Conservation (phyloP, 1,139 yeast species). For the Blastobotrys arbuscula region DNA sequence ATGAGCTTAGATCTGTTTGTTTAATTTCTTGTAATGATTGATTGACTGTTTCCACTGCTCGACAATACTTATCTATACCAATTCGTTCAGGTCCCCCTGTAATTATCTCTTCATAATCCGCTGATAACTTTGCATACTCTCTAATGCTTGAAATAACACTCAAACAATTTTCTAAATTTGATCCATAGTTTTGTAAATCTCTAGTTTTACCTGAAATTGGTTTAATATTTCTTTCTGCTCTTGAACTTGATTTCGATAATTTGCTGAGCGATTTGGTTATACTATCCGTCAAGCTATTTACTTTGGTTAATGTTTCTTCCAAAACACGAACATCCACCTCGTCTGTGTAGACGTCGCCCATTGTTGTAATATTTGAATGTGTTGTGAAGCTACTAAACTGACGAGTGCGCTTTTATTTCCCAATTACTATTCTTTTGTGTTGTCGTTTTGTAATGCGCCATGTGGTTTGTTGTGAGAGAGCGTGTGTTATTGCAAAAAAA, state of each 20-base stretch:
- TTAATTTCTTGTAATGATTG: conserved; percentile 26
- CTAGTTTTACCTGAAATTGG: conserved; percentile 69
- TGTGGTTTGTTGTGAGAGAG: no score
- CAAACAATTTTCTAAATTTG: conserved; percentile 52
- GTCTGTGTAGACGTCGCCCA: conserved; percentile 49
- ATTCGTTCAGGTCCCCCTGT: conserved; percentile 23
- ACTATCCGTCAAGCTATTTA: conserved; percentile 51
- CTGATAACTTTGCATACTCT: conserved; percentile 50
- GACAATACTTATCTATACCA: conserved; percentile 24
- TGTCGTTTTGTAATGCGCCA: no score
- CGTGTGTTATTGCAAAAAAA: no score
- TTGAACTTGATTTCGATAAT: conserved; percentile 53
- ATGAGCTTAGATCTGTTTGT: conserved; percentile 24
- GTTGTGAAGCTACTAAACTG: no score
- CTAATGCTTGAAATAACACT: conserved; percentile 58
- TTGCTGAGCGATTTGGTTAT: conserved; percentile 52
- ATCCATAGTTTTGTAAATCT: conserved; percentile 48
- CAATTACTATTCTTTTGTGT: no score
- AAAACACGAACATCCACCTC: conserved; percentile 83
- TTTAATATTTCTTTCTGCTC: conserved; percentile 58
- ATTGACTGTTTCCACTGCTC: conserved; percentile 22
- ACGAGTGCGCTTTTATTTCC: no score
- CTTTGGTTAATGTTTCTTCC: conserved; percentile 61
- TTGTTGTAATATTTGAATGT: no score
- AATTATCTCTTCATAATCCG: conserved; percentile 24